Conservation (phyloP, 805 yeast species). For the Metschnikowia orientalis region DNA sequence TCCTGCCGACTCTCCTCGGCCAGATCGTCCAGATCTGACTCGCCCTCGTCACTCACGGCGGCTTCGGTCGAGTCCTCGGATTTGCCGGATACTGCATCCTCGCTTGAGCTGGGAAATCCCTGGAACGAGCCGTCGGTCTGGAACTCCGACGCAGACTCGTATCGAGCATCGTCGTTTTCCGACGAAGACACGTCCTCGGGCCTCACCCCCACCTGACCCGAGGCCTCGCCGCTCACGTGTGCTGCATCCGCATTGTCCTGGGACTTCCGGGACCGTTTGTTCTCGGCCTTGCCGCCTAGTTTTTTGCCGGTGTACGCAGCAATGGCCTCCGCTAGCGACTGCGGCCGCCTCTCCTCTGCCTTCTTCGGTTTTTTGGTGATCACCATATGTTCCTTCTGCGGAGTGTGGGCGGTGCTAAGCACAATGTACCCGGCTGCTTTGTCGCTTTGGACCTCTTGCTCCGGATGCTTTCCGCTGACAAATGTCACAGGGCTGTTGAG, state of each 20-base stretch:
- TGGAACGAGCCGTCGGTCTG: conserved; percentile 18
- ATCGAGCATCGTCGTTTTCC: conserved; percentile 21
- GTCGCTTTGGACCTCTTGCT: conserved; percentile 14
- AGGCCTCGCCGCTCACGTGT: conserved; percentile 15
- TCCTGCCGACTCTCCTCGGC: conserved; percentile 1
- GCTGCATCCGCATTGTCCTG: conserved; percentile 10
- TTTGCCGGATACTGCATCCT: too few species aligned
- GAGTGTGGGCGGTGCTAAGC: conserved; percentile 9
- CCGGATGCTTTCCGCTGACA: conserved; percentile 48
- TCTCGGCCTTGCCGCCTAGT: conserved; percentile 43
- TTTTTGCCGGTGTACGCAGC: conserved; percentile 54
- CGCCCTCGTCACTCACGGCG: conserved; percentile 1
- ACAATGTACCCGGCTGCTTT: conserved; percentile 16
- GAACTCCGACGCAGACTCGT: conserved; percentile 33
- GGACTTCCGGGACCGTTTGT: conserved; percentile 12
- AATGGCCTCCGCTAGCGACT: conserved; percentile 56
- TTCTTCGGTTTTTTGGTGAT: conserved; percentile 3
- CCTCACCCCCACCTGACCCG: not conserved
- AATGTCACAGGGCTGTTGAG: conserved; percentile 60
- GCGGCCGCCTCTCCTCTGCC: conserved; percentile 17
- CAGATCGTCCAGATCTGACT: conserved; percentile 6
- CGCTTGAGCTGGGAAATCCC: too few species aligned
- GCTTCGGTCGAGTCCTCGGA: too few species aligned
- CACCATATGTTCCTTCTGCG: conserved; percentile 4
- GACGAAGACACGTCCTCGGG: conserved; percentile 17